A percentile compares a stretch with the other conserved stretches of the same genome.
These are phyloP conservation scores for Leccinum griseonigrum DNA, from an alignment of 1,284 basidiomycete species.

Conservation along the genomic window DNA sequence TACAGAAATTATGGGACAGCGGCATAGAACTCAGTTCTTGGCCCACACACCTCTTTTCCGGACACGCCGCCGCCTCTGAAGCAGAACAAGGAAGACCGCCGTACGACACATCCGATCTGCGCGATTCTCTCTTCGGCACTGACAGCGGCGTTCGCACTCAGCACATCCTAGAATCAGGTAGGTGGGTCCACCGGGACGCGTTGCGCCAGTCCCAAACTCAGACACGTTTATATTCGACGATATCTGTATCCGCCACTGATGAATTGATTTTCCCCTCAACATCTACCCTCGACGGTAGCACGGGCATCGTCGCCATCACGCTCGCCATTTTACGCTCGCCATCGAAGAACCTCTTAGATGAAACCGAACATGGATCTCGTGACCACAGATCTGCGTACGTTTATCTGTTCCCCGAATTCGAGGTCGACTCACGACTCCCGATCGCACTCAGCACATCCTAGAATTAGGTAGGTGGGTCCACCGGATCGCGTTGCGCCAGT, in stretches of 20 bases:
- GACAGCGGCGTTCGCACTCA: conserved; percentile 22
- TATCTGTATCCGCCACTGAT: background rate
- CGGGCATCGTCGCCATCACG: conserved; percentile 75
- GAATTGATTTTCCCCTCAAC: background rate
- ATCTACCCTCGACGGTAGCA: conserved; percentile 42
- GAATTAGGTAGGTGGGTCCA: conserved; percentile 59
- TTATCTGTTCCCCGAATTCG: background rate
- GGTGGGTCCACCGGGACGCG: background rate
- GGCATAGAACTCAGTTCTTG: conserved; percentile 79
- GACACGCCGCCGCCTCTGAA: background rate
- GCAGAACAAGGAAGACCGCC: background rate
- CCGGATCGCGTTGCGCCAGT: background rate
- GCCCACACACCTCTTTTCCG: conserved; percentile 45
- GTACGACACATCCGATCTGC: conserved; percentile 21
- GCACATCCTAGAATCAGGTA: conserved; percentile 68
- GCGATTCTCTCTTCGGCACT: conserved; percentile 39
- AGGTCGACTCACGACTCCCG: background rate
- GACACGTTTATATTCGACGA: background rate
- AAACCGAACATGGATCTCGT: conserved; percentile 24
- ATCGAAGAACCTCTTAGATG: conserved; percentile 14
- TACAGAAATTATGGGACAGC: conserved; percentile 91
- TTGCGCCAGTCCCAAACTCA: background rate
- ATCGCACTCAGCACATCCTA: conserved; percentile 41
- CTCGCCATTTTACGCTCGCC: conserved; percentile 51
- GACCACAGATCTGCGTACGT: conserved; percentile 74